These are phyloP conservation scores for Pythium chondricola DNA, from an alignment of 352 stramenopile genomes.

Conservation along the genomic window DNA sequence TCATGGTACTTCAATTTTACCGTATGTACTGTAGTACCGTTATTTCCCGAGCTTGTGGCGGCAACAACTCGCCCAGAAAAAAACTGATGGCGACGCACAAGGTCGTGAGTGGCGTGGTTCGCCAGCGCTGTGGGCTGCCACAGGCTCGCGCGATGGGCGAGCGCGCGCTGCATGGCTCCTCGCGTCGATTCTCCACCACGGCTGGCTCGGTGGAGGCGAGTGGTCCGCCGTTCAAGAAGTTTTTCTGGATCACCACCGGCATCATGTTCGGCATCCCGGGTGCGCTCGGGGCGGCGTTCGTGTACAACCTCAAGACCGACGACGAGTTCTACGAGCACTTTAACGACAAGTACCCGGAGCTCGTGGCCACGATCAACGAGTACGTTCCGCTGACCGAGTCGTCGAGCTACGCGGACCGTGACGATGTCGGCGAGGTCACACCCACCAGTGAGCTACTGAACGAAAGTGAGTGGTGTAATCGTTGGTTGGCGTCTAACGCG, in stretches of 20 bases:
- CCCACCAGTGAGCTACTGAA: constrained; percentile 43
- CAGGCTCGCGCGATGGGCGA: neutral
- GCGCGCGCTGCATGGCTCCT: neutral
- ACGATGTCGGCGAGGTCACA: constrained; percentile 65
- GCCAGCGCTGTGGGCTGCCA: constrained; percentile 2
- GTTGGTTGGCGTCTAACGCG: neutral
- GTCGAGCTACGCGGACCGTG: constrained; percentile 37
- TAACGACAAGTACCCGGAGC: constrained; percentile 72
- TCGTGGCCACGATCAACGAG: constrained; percentile 59
- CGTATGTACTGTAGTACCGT: neutral
- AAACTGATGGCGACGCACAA: constrained; percentile 1
- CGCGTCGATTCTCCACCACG: neutral
- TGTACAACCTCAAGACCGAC: constrained; percentile 81
- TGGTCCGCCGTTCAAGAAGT: constrained; percentile 56
- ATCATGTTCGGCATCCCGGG: constrained; percentile 76
- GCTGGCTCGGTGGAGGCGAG: neutral
- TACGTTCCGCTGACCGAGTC: constrained; percentile 58
- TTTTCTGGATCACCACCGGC: constrained; percentile 68
- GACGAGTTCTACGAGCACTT: constrained; percentile 84
- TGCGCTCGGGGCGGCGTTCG: constrained; percentile 53
- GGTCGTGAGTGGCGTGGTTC: constrained; percentile 7
- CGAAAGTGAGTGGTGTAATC: constrained; percentile 44
- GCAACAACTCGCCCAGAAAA: neutral
- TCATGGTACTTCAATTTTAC: neutral
- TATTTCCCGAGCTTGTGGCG: constrained; percentile 11